Conservation (phyloP, 805 yeast genomes). For the Suhomyces xylopsoci region DNA sequence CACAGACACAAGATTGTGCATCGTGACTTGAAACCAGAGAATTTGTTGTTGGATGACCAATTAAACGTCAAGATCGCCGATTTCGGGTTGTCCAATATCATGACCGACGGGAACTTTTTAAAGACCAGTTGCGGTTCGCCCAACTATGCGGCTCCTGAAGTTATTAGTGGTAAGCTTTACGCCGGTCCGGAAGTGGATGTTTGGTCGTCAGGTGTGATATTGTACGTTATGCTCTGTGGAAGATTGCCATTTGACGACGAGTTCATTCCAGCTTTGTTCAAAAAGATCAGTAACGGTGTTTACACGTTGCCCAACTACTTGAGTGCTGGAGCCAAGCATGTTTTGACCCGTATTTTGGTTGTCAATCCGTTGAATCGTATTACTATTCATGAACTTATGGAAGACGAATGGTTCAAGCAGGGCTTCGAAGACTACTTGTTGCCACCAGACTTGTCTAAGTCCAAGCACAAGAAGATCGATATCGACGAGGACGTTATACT, state of each 20-base stretch:
- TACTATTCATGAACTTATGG: conserved; percentile 30
- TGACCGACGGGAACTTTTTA: conserved; percentile 31
- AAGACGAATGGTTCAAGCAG: conserved; percentile 30
- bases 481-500: conserved; percentile 26
- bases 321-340: conserved; percentile 25
- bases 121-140: conserved; percentile 31
- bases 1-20: conserved; percentile 31
- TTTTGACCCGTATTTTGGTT: conserved; percentile 28
- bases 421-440: conserved; percentile 27
- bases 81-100: conserved; percentile 28
- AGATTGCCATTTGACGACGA: conserved; percentile 30
- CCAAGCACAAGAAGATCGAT: conserved; percentile 24
- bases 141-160: conserved; percentile 31
- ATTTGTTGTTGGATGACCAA: conserved; percentile 29
- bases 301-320: conserved; percentile 31
- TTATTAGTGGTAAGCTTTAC: conserved; percentile 29
- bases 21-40: conserved; percentile 91
- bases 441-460: conserved; percentile 27
- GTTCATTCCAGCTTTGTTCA: conserved; percentile 29
- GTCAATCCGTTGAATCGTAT: conserved; percentile 30
- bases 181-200: conserved; percentile 33
- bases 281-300: conserved; percentile 30
- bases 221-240: conserved; percentile 31
- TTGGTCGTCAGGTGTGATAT: conserved; percentile 29
- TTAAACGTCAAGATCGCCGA: conserved; percentile 29